Evolutionary conservation across 495 filamentous ascomycete genomes (phyloP).

Genomic region (Penicillium goetzii): DNA sequence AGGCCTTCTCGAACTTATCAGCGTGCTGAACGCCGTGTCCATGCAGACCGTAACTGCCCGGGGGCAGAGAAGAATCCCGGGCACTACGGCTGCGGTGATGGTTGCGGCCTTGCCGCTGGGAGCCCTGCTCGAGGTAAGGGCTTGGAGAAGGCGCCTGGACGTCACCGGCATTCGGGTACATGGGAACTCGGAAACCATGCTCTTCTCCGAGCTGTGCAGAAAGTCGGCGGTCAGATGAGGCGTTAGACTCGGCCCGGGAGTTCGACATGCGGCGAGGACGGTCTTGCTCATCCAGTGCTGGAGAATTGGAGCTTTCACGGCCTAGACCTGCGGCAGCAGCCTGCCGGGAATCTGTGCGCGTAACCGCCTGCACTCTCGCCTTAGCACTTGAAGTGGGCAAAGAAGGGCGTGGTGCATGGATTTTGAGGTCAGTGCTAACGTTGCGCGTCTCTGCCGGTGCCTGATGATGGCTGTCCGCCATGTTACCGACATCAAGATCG

Average conservation of each 20-base stretch:
- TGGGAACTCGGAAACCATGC: conserved; percentile 90
- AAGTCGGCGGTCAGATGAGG: conserved; percentile 53
- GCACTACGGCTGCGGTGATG: conserved; percentile 69
- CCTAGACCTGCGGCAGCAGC: conserved; percentile 83
- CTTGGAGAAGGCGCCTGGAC: conserved; percentile 94
- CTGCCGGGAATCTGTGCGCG: conserved; percentile 83
- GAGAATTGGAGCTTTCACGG: conserved; percentile 52
- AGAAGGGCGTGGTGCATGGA: conserved; percentile 90
- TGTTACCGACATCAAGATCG: conserved; percentile 53
- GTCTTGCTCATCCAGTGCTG: conserved; percentile 63
- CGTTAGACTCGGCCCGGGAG: conserved; percentile 55
- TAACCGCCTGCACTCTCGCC: conserved; percentile 76
- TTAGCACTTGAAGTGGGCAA: conserved; percentile 77
- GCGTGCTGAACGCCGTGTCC: conserved; percentile 71
- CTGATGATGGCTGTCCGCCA: conserved; percentile 45
- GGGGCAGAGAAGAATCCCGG: conserved; percentile 62
- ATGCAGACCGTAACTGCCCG: conserved; percentile 84
- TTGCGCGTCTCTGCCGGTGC: conserved; percentile 70
- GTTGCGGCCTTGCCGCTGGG: conserved; percentile 62
- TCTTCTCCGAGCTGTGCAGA: conserved; percentile 65
- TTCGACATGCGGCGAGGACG: conserved; percentile 54
- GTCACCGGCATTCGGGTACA: conserved; percentile 92
- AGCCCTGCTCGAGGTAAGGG: conserved; percentile 56
- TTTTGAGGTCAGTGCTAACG: conserved; percentile 76
- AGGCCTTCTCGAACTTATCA: conserved; percentile 82